Conservation (phyloP, 129 eudicot species). For the carrot (Daucus carota) region DNA sequence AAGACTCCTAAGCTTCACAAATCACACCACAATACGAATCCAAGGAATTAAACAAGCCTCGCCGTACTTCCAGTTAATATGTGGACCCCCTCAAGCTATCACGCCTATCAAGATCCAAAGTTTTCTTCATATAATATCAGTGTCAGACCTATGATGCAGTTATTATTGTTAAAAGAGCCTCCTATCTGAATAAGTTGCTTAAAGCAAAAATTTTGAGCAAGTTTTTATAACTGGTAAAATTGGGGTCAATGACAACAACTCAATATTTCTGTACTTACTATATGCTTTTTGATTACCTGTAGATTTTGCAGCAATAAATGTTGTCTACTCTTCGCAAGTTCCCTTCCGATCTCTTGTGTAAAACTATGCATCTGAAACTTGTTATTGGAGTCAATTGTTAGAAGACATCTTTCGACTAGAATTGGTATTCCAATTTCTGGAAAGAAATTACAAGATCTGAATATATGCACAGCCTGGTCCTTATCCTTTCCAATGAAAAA, state of each 20-base stretch:
- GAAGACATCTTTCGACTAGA: constrained; percentile 7
- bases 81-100: not conserved
- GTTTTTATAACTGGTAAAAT: too few species aligned
- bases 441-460: not conserved
- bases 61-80: not conserved
- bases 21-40: too few species aligned
- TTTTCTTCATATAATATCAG: not conserved
- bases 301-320: too few species aligned
- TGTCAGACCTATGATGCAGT: too few species aligned
- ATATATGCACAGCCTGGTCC: too few species aligned
- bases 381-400: not conserved
- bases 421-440: not conserved
- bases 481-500: too few species aligned
- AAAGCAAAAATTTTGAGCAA: too few species aligned
- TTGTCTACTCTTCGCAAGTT: not conserved
- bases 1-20: too few species aligned
- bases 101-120: not conserved
- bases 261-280: too few species aligned
- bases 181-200: not conserved
- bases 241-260: too few species aligned
- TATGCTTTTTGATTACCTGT: too few species aligned
- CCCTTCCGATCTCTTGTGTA: not conserved
- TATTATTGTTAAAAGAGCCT: too few species aligned
- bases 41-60: not conserved
- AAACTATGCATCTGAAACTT: not conserved